Evolutionary conservation across 257 asterid species (phyloP).

Genomic region (Solanum virginianum): DNA sequence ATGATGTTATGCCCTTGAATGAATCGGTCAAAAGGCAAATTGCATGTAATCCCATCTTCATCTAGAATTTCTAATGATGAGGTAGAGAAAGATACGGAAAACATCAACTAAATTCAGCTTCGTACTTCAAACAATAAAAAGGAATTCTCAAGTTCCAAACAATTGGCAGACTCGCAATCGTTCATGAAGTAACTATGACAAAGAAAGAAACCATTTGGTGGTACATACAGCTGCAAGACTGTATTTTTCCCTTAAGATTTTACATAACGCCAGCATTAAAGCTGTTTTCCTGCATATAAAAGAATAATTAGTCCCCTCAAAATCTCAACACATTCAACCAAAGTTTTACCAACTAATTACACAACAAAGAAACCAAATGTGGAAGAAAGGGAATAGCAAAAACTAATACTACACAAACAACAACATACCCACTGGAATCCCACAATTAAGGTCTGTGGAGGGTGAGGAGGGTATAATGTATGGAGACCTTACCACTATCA

Average conservation of each 20-base stretch:
- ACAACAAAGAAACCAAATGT: background rate
- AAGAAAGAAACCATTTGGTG: background rate
- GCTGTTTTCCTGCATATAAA: conserved; percentile 73
- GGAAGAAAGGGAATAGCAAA: background rate
- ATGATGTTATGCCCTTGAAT: background rate
- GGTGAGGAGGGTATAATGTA: too few species aligned
- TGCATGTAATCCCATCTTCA: background rate
- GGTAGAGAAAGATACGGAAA: background rate
- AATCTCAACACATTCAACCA: background rate
- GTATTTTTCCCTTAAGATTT: conserved; percentile 65
- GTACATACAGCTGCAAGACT: conserved; percentile 89
- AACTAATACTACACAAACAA: background rate
- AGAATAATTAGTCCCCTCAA: background rate
- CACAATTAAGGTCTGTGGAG: too few species aligned
- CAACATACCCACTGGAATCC: too few species aligned
- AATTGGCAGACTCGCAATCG: background rate
- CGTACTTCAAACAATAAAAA: accelerated
- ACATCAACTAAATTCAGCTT: background rate
- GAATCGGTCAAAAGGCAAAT: background rate
- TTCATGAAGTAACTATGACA: background rate
- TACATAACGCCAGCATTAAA: conserved; percentile 76
- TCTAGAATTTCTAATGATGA: background rate
- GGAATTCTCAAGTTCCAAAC: background rate
- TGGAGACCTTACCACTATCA: too few species aligned
- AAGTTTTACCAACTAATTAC: background rate